Conservation (phyloP, 257 asterid genomes). For the Knoxia roxburghii region DNA sequence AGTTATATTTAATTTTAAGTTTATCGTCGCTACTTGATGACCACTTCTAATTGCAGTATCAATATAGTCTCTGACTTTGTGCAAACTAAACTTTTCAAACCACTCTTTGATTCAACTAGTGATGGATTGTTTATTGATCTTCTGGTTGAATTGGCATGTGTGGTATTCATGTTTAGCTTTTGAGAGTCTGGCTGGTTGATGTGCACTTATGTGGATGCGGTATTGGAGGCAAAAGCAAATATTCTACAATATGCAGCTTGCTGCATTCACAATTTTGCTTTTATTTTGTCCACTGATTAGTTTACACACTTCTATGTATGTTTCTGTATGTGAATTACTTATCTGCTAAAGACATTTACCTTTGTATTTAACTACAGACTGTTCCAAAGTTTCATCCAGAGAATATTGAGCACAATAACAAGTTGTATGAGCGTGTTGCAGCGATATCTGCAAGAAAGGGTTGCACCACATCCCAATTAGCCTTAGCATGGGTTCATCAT, state of each 20-base stretch:
- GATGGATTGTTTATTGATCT: neutral
- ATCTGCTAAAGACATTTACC: neutral
- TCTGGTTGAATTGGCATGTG: neutral
- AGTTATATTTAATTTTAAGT: neutral
- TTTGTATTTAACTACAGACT: neutral
- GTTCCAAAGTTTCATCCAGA: constrained; percentile 24
- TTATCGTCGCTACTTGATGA: neutral
- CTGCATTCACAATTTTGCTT: neutral
- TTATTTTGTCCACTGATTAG: neutral
- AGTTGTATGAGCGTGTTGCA: no score
- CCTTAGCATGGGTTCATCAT: no score
- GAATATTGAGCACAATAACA: constrained; percentile 24
- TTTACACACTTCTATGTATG: neutral
- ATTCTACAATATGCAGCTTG: no score
- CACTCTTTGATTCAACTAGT: neutral
- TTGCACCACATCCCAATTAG: no score
- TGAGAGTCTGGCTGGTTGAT: neutral
- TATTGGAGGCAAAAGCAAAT: neutral
- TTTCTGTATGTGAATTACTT: neutral
- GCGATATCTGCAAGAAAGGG: no score
- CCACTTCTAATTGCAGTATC: neutral
- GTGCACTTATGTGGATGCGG: neutral
- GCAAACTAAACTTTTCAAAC: neutral
- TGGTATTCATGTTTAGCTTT: neutral
- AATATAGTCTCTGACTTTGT: neutral